These are phyloP conservation scores for Vanrija pseudolonga DNA, from an alignment of 1,284 basidiomycete genomes.

Conservation along the genomic window DNA sequence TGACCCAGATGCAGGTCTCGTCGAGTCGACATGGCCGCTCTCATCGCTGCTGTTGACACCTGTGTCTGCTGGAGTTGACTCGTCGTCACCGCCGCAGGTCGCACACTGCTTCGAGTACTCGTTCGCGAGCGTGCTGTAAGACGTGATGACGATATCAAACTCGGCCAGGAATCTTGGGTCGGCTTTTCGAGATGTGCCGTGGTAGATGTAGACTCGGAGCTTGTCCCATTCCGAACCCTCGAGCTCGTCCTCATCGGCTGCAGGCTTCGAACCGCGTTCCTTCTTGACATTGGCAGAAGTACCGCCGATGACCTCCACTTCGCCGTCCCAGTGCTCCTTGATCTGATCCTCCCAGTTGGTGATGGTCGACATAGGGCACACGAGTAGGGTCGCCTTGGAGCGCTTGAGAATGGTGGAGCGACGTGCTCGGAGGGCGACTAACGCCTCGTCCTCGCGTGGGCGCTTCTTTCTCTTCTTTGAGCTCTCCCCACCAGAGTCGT, in stretches of 20 bases:
- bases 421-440: conserved; percentile 51
- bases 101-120: conserved; percentile 88
- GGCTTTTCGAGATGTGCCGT: conserved; percentile 81
- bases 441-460: conserved; percentile 27
- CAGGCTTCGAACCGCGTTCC: conserved; percentile 25
- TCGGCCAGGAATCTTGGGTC: conserved; percentile 82
- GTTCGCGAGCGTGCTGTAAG: conserved; percentile 89
- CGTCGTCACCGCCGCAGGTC: conserved; percentile 52
- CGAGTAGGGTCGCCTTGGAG: conserved; percentile 88
- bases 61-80: conserved; percentile 35
- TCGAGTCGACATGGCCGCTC: conserved; percentile 8
- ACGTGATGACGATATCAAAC: conserved; percentile 96
- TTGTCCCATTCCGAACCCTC: conserved; percentile 28
- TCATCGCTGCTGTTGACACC: conserved; percentile 34
- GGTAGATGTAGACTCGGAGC: conserved; percentile 88
- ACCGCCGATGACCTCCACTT: conserved; percentile 76
- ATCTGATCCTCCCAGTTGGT: conserved; percentile 99
- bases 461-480: conserved; percentile 37
- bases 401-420: conserved; percentile 69
- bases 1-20: conserved; percentile 19
- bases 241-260: conserved; percentile 20
- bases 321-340: conserved; percentile 86
- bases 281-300: conserved; percentile 6
- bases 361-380: conserved; percentile 94
- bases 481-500: conserved; percentile 16